Percentiles rank a stretch among this genome's conserved stretches.
These are phyloP conservation scores for Stachybotrys echinatus DNA, from an alignment of 2,329 filamentous ascomycete species.

Conservation along the genomic window DNA sequence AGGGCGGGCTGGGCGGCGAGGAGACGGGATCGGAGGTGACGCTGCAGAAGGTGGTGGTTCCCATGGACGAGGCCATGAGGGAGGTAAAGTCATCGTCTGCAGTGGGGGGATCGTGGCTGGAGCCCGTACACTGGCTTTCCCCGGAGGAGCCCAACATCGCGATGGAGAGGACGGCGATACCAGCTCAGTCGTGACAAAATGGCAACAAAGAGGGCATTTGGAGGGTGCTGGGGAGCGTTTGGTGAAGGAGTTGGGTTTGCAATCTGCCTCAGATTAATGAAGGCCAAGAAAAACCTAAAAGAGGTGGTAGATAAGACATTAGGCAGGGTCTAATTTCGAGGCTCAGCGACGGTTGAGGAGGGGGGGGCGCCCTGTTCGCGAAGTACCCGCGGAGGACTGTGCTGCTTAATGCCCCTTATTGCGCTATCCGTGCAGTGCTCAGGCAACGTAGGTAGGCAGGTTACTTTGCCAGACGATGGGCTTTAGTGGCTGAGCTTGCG, in stretches of 20 bases:
- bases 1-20: constrained; percentile 45
- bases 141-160: neutral
- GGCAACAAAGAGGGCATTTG: neutral
- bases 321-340: neutral
- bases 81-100: constrained; percentile 27
- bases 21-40: constrained; percentile 50
- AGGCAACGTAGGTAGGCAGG: too few relatives aligned
- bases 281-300: neutral
- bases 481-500: too few relatives aligned
- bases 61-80: constrained; percentile 30
- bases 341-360: neutral
- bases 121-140: neutral
- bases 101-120: neutral
- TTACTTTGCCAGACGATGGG: too few relatives aligned
- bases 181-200: neutral
- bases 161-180: neutral
- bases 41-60: constrained; percentile 25
- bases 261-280: neutral
- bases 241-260: neutral
- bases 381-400: too few relatives aligned
- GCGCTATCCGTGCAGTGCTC: too few relatives aligned
- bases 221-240: neutral
- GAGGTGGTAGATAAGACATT: neutral
- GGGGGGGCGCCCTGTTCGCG: neutral
- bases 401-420: too few relatives aligned